These are phyloP conservation scores for Ricinus communis DNA, from an alignment of 345 rosid genomes.

Conservation along the genomic window DNA sequence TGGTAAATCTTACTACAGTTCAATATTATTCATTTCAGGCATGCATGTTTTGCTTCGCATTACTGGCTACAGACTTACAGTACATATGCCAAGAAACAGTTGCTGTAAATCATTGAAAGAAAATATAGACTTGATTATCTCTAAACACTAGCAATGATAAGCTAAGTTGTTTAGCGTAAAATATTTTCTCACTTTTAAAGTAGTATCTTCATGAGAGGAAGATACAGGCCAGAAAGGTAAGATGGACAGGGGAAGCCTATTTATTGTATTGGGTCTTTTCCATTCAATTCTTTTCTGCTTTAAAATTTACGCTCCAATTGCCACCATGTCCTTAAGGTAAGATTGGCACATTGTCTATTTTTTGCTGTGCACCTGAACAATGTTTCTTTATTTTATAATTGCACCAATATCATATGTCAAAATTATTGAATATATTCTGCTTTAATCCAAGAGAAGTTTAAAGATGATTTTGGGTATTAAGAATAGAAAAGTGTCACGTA, in stretches of 20 bases:
- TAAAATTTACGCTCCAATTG: neutral
- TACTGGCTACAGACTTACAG: neutral
- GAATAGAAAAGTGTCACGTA: neutral
- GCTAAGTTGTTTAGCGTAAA: neutral
- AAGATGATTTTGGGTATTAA: too few species aligned
- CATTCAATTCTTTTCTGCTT: neutral
- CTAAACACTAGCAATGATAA: neutral
- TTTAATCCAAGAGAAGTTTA: too few species aligned
- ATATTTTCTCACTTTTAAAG: neutral
- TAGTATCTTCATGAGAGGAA: neutral
- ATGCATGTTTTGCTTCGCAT: neutral
- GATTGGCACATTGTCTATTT: neutral
- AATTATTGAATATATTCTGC: too few species aligned
- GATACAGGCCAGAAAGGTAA: too few species aligned
- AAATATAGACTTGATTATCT: neutral
- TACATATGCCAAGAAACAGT: neutral
- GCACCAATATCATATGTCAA: too few species aligned
- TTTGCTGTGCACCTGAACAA: neutral
- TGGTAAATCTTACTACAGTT: constrained; percentile 30
- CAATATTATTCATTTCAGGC: neutral
- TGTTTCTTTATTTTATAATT: neutral
- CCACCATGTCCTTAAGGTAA: neutral
- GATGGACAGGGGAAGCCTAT: neutral
- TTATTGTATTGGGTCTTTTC: neutral
- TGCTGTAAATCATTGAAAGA: neutral